These are phyloP conservation scores for Pyrenula massariospora DNA, from an alignment of 495 filamentous ascomycete genomes.

Conservation along the genomic window DNA sequence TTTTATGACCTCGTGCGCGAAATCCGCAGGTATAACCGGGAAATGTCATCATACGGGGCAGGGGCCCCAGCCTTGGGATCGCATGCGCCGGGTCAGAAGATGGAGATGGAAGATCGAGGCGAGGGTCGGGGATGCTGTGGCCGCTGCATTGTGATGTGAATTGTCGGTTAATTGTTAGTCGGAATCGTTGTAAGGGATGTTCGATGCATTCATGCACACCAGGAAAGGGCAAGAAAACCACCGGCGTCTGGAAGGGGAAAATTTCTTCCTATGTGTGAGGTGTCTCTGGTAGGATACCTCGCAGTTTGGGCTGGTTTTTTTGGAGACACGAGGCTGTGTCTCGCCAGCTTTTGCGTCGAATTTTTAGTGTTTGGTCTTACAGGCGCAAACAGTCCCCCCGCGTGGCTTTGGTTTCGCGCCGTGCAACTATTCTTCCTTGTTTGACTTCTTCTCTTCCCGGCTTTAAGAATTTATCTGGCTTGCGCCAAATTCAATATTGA, in stretches of 20 bases:
- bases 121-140: slow-evolving; percentile 70
- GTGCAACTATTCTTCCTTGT: background rate
- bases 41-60: slow-evolving; percentile 75
- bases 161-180: background rate
- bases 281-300: background rate
- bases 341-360: background rate
- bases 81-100: slow-evolving; percentile 54
- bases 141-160: slow-evolving; percentile 89
- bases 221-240: background rate
- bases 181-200: background rate
- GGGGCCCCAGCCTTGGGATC: slow-evolving; percentile 48
- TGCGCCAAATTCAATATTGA: background rate
- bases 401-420: background rate
- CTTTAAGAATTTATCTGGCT: background rate
- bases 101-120: slow-evolving; percentile 65
- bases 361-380: background rate
- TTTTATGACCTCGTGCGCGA: slow-evolving; percentile 97
- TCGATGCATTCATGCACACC: background rate
- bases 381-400: background rate
- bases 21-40: slow-evolving; percentile 94
- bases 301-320: no score
- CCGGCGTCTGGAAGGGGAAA: background rate
- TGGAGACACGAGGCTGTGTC: background rate
- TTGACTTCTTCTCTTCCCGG: background rate
- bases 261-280: background rate